These are phyloP conservation scores for Pseudogymnoascus sp. DNA, from an alignment of 2,329 filamentous ascomycete genomes.

Conservation along the genomic window DNA sequence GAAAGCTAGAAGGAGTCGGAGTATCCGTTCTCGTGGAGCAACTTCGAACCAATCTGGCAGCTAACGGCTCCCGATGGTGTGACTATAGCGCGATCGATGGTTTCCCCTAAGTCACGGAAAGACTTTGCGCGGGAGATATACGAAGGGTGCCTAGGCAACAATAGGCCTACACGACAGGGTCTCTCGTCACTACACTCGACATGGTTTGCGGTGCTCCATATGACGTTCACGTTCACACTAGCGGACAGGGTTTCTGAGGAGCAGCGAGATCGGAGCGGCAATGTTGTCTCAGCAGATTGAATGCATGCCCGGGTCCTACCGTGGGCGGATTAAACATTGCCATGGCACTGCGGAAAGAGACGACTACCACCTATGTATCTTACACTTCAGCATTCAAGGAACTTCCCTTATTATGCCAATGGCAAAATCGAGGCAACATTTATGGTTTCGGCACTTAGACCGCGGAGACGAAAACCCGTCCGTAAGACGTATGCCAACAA, in stretches of 20 bases:
- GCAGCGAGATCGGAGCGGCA: not conserved
- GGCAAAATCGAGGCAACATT: too few species aligned
- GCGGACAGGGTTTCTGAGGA: not conserved
- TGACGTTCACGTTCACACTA: not conserved
- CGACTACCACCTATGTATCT: too few species aligned
- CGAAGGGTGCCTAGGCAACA: not conserved
- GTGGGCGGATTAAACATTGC: too few species aligned
- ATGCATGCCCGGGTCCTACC: too few species aligned
- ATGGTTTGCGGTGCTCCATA: not conserved
- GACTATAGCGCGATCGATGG: not conserved
- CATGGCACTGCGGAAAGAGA: too few species aligned
- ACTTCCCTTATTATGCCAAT: too few species aligned
- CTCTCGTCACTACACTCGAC: not conserved
- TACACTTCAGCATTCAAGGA: too few species aligned
- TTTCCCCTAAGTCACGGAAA: not conserved
- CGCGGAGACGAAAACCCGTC: too few species aligned
- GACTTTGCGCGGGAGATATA: not conserved
- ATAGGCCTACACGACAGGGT: not conserved
- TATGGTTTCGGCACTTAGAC: too few species aligned
- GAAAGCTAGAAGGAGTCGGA: not conserved
- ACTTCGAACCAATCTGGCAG: not conserved
- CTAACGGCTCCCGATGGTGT: not conserved
- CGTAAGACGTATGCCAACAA: too few species aligned
- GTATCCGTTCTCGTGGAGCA: not conserved
- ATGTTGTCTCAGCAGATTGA: too few species aligned